Conservation (phyloP, 2,329 filamentous ascomycete species). For the Coleophoma crateriformis region DNA sequence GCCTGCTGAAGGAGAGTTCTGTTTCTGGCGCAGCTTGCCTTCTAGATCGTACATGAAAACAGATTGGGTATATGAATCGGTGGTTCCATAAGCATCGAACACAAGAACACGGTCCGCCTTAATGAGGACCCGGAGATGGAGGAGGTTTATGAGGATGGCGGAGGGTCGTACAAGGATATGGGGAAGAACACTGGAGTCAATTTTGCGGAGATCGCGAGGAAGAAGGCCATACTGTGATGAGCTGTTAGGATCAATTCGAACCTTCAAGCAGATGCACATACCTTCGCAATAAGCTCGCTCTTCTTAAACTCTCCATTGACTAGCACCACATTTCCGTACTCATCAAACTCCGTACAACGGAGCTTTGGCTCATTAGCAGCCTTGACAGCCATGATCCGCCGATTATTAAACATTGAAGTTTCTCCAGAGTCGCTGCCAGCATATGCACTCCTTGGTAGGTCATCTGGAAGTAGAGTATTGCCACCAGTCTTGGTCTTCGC, state of each 20-base stretch:
- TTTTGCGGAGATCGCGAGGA: slow-evolving; percentile 92
- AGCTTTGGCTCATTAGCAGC: slow-evolving; percentile 79
- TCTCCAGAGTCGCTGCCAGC: slow-evolving; percentile 51
- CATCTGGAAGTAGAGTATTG: slow-evolving; percentile 45
- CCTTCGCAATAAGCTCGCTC: slow-evolving; percentile 92
- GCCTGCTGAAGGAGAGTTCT: slow-evolving; percentile 47
- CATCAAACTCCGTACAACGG: slow-evolving; percentile 92
- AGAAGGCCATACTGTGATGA: slow-evolving; percentile 72
- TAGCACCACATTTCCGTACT: slow-evolving; percentile 83
- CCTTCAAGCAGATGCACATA: slow-evolving; percentile 29
- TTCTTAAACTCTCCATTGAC: slow-evolving; percentile 97
- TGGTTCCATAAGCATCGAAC: slow-evolving; percentile 93
- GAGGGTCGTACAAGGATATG: slow-evolving; percentile 92
- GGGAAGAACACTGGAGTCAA: slow-evolving; percentile 91
- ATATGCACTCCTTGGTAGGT: slow-evolving; percentile 48
- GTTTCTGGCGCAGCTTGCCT: slow-evolving; percentile 82
- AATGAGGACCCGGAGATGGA: slow-evolving; percentile 94
- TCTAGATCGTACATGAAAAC: slow-evolving; percentile 98
- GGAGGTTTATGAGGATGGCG: slow-evolving; percentile 88
- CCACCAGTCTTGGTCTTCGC: slow-evolving; percentile 11
- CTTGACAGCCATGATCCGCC: slow-evolving; percentile 66
- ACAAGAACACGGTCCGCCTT: slow-evolving; percentile 91
- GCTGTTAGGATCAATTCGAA: slow-evolving; percentile 12
- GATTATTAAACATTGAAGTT: slow-evolving; percentile 61
- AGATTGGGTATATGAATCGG: slow-evolving; percentile 90